phyloP scores from a whole-genome alignment of 2,329 filamentous ascomycete species.

The Pezizomycotina sp. region DNA sequence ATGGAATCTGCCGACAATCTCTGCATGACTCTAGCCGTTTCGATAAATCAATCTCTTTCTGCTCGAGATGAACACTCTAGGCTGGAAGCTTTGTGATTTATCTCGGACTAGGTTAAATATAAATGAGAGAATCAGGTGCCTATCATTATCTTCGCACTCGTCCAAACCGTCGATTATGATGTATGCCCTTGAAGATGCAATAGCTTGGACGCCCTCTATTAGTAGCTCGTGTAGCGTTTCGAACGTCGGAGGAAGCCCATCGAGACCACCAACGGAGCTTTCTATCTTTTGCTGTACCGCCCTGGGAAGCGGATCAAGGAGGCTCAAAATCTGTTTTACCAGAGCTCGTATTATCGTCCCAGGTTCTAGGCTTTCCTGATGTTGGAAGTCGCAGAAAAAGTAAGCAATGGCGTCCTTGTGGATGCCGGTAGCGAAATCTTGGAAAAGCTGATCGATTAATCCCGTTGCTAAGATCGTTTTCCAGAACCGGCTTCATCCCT shows the following conservation, averaged over 20 bases:
- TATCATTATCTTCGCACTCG: conserved; percentile 16
- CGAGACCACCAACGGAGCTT: conserved; percentile 2
- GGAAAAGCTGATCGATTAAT: too few relatives aligned
- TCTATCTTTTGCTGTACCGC: conserved; percentile 2
- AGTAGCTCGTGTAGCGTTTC: conserved; percentile 1
- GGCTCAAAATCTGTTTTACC: conserved; percentile 17
- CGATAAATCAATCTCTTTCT: conserved; percentile 23
- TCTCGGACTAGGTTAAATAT: not conserved
- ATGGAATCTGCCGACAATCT: not conserved
- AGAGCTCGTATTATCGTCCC: conserved; percentile 15
- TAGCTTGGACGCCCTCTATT: not conserved
- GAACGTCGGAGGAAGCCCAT: conserved; percentile 7
- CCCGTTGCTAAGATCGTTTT: conserved; percentile 20
- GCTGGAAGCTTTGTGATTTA: not conserved
- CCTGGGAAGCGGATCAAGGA: conserved; percentile 2
- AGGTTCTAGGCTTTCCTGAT: conserved; percentile 4
- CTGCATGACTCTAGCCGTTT: not conserved
- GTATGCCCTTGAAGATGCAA: conserved; percentile 3
- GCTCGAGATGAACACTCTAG: conserved; percentile 26
- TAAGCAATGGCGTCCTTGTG: conserved; percentile 12
- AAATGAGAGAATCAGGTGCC: conserved; percentile 7
- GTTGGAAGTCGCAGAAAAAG: conserved; percentile 21
- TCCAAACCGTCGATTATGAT: conserved; percentile 22
- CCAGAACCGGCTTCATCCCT: conserved; percentile 18
- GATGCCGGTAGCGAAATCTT: not conserved